These are phyloP conservation scores for Xylaria sp. DNA, from an alignment of 2,329 filamentous ascomycete genomes.

Conservation along the genomic window DNA sequence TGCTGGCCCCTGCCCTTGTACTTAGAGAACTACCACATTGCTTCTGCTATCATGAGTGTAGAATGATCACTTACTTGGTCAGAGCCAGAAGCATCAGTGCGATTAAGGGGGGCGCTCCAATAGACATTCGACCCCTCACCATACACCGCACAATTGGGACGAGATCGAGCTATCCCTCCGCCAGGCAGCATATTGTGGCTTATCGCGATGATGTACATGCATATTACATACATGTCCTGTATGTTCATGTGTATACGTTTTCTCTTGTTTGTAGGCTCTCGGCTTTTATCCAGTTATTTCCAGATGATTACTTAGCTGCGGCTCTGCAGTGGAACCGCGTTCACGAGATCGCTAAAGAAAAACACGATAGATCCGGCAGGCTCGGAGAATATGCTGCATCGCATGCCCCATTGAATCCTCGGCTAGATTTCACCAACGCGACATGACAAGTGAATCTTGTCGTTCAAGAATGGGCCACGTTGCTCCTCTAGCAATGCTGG, in stretches of 20 bases:
- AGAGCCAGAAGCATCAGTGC: background rate
- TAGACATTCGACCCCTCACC: constrained; percentile 8
- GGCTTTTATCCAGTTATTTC: background rate
- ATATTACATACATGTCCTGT: background rate
- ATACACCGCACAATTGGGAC: constrained; percentile 1
- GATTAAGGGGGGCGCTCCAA: background rate
- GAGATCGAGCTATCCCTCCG: background rate
- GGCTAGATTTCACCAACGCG: constrained; percentile 4
- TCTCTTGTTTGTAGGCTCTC: background rate
- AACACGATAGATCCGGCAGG: background rate
- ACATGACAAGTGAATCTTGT: background rate
- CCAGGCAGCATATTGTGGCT: background rate
- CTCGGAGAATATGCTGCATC: background rate
- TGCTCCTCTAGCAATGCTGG: background rate
- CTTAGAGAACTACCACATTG: background rate
- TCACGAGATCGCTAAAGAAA: background rate
- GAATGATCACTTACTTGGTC: background rate
- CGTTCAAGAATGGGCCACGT: background rate
- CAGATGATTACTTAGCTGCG: background rate
- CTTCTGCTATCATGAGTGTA: background rate
- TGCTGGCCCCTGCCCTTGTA: background rate
- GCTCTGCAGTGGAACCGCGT: constrained; percentile 8
- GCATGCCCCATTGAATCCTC: background rate
- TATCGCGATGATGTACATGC: background rate
- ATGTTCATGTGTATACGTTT: background rate